A percentile compares a stretch with the other conserved stretches of the same genome.
Evolutionary conservation across 1,284 basidiomycete species (phyloP).

Genomic region (Apiotrichum gracile): DNA sequence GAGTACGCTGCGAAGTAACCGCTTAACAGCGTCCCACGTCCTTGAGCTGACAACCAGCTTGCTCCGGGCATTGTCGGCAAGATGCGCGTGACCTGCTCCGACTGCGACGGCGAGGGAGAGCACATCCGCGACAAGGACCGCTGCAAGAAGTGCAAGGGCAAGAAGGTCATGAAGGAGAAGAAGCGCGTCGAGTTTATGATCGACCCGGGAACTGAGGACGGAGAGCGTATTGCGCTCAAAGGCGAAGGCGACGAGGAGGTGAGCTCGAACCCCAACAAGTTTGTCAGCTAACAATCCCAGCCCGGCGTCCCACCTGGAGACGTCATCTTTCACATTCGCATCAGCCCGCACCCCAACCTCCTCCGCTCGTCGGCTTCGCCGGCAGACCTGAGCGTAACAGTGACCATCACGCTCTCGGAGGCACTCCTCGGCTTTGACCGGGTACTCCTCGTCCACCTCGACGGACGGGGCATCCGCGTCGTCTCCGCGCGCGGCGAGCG

Average conservation of each 20-base stretch:
- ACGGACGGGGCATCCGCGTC: constrained; percentile 77
- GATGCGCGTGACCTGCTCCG: constrained; percentile 57
- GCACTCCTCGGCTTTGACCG: constrained; percentile 83
- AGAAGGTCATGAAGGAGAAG: constrained; percentile 77
- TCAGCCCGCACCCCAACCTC: constrained; percentile 66
- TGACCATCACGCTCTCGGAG: constrained; percentile 76
- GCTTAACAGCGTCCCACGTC: not conserved
- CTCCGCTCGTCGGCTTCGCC: constrained; percentile 19
- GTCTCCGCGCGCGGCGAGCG: constrained; percentile 62
- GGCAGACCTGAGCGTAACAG: constrained; percentile 32
- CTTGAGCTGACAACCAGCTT: constrained; percentile 23
- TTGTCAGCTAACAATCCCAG: constrained; percentile 47
- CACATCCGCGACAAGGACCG: constrained; percentile 86
- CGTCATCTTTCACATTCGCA: constrained; percentile 75
- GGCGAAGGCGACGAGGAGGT: constrained; percentile 90
- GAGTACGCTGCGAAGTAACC: constrained; percentile 12
- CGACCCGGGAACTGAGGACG: constrained; percentile 80
- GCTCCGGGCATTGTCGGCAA: constrained; percentile 49
- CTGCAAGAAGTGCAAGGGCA: constrained; percentile 94
- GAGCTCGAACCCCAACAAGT: constrained; percentile 16
- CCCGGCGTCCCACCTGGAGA: constrained; percentile 77
- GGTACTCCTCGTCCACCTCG: constrained; percentile 78
- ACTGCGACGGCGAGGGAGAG: constrained; percentile 73
- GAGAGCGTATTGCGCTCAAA: constrained; percentile 75
- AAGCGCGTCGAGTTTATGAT: constrained; percentile 78